Conservation (phyloP, 371 early-diverging fungal genomes). For the Smittium culicis region DNA sequence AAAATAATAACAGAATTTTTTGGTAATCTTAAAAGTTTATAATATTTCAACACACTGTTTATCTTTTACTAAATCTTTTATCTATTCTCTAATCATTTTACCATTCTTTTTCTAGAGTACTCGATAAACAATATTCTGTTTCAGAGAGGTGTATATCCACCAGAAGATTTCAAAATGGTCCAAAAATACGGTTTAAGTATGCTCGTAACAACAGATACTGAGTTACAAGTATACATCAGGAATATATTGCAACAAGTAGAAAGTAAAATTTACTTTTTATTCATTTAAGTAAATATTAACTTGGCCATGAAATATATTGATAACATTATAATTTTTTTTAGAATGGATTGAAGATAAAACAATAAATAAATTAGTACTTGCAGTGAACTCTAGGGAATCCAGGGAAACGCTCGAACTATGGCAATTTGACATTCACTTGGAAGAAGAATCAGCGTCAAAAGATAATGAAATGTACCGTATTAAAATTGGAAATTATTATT, state of each 20-base stretch:
- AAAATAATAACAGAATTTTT: constrained; percentile 71
- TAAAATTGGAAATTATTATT: too few relatives aligned
- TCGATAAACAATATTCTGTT: constrained; percentile 73
- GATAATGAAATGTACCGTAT: too few relatives aligned
- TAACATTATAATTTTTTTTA: neutral
- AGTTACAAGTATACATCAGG: constrained; percentile 51
- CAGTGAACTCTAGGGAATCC: constrained; percentile 62
- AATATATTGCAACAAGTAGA: constrained; percentile 63
- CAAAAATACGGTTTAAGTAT: constrained; percentile 72
- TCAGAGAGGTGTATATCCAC: constrained; percentile 77
- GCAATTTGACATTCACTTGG: constrained; percentile 76
- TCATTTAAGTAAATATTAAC: neutral
- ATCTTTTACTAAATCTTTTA: neutral
- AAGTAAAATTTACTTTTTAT: constrained; percentile 11
- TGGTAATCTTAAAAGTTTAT: constrained; percentile 33
- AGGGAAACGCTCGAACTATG: constrained; percentile 76
- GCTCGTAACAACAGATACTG: constrained; percentile 55
- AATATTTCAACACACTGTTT: neutral
- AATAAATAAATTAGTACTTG: constrained; percentile 69
- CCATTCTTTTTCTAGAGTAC: constrained; percentile 37
- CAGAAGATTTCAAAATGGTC: constrained; percentile 65
- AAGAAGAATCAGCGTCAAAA: constrained; percentile 15
- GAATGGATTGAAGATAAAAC: constrained; percentile 56
- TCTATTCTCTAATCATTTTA: neutral
- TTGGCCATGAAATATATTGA: neutral